phyloP scores from a whole-genome alignment of 768 basidiomycete genomes.

The Lepiota brunneoincarnata region DNA sequence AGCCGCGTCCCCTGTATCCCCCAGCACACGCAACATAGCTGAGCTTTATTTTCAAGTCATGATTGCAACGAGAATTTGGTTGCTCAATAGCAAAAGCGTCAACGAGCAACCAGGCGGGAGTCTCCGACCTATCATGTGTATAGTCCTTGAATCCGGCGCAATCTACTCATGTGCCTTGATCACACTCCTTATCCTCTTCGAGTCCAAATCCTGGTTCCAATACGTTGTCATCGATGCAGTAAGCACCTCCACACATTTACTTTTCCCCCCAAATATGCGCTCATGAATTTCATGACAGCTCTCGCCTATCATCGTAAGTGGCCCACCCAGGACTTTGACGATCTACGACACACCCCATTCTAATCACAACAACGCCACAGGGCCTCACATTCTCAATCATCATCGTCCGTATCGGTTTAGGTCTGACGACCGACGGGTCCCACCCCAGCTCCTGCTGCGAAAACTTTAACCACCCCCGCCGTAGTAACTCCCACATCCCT shows the following conservation, averaged over 20 bases:
- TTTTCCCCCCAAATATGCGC: neutral
- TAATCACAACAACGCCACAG: constrained; percentile 9
- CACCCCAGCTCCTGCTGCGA: neutral
- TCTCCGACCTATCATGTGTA: constrained; percentile 24
- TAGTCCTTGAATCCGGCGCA: constrained; percentile 32
- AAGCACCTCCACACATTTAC: constrained; percentile 13
- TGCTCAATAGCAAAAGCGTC: neutral
- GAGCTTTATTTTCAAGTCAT: neutral
- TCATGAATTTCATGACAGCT: neutral
- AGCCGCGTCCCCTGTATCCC: neutral
- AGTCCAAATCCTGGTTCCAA: constrained; percentile 27
- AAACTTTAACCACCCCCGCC: neutral
- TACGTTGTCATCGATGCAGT: constrained; percentile 31
- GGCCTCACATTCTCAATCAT: constrained; percentile 34
- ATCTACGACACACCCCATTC: neutral
- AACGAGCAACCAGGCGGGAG: constrained; percentile 3
- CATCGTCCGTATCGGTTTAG: constrained; percentile 32
- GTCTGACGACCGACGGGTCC: constrained; percentile 17
- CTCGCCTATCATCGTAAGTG: constrained; percentile 5
- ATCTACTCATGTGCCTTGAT: constrained; percentile 30
- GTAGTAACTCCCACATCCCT: neutral
- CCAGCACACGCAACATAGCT: neutral
- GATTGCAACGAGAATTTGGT: constrained; percentile 2
- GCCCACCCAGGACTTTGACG: no score
- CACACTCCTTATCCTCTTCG: constrained; percentile 26